Base-by-base conservation (phyloP, 2,329 filamentous ascomycete genomes). In the Trichophyton verrucosum region DNA sequence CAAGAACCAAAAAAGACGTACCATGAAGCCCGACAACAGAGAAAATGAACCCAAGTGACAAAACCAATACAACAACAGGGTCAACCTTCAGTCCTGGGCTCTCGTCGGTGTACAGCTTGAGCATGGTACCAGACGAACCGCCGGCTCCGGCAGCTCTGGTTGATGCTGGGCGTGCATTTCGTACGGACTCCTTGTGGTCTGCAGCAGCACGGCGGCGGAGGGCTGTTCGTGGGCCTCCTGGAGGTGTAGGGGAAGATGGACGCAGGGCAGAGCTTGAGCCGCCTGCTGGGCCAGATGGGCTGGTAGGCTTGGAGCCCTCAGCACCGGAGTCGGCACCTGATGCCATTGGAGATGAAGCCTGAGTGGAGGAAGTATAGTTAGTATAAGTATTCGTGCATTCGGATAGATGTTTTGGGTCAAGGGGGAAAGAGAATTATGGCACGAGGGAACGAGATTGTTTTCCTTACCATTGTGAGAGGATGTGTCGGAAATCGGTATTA, bases 31-130 rank as follows among this genome's bases (percentile, higher is more conserved):
- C 91, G 71, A 99, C 94, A 72, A 99, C 94, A 72, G 88, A 94
- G 80, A 99, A 96, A 77, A 99, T 99, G 78, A 99, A 99, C 65
- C 95, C 94, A 70, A 99, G 84, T 71, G 90, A 95, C 69, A 99
- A 82, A 68, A 96, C 94, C 72, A 99, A 83, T 66, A 99, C 92
- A 66, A 99, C 91, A 63, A 99, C 94, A 22, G 94, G 94, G 75
- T 99, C 94, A 66, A 99, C 94, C 81, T 96, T 96, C 70, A 99
- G 81, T 64, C 94, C 94, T 62, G 94, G 94, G 66, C 89, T 95
- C 81, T 99, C 94, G 74, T 99, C 94, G 62, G 94, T 99, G 85
- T 99, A 99, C 51, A 99, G 86, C 77, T 91, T 92, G 80, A 99
- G 82, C 94, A 99, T 99, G 59, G 94, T 99, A 79, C 90, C 95